A percentile compares a stretch with the other conserved stretches of the same genome.
phyloP scores from a whole-genome alignment of 2,329 filamentous ascomycete species.

The Domatiomyces globalis region DNA sequence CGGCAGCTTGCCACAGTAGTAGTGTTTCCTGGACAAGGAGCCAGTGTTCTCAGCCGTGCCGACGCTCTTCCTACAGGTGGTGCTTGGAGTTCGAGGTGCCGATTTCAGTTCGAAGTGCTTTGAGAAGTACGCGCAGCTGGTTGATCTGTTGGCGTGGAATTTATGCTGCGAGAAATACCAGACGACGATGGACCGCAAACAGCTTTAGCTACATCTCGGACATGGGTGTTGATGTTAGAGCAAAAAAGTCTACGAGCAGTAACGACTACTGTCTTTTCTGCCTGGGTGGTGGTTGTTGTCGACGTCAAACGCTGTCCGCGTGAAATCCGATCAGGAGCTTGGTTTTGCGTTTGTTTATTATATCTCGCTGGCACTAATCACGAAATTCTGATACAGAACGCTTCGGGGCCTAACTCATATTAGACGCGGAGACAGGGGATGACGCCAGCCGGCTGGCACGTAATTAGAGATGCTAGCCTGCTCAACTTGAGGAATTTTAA shows the following conservation, averaged over 20 bases:
- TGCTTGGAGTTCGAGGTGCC: background rate
- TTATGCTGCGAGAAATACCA: background rate
- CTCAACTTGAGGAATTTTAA: background rate
- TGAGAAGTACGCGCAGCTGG: background rate
- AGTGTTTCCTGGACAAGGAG: background rate
- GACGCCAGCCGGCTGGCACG: background rate
- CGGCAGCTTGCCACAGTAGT: background rate
- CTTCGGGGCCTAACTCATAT: background rate
- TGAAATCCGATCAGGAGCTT: background rate
- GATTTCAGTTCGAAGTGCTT: background rate
- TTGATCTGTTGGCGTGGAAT: background rate
- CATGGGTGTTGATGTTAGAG: background rate
- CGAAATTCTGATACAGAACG: background rate
- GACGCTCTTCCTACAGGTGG: background rate
- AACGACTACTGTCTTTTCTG: background rate
- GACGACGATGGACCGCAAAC: background rate
- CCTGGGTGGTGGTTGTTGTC: background rate
- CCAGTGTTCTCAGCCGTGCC: background rate
- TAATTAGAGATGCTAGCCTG: background rate
- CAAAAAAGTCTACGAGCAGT: background rate
- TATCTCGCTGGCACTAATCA: background rate
- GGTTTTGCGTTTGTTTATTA: background rate
- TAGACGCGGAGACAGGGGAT: background rate
- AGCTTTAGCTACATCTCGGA: background rate
- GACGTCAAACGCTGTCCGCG: background rate